Conservation (phyloP, 805 yeast genomes). For the Maudiozyma barnettii region DNA sequence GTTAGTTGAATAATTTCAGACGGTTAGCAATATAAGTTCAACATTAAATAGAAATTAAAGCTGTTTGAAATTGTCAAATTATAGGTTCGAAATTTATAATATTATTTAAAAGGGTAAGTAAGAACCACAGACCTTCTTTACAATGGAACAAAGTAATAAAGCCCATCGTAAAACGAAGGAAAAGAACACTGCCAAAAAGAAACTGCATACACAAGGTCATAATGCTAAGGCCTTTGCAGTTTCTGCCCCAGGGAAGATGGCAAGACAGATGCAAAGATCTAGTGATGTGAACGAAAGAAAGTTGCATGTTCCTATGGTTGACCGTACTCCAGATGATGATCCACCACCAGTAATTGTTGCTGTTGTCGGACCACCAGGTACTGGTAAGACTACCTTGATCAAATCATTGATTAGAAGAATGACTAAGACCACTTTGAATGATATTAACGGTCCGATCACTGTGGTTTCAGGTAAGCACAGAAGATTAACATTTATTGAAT, state of each 20-base stretch:
- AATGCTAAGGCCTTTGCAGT: conserved; percentile 81
- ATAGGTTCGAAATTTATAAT: too few relatives aligned
- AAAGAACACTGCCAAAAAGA: conserved; percentile 65
- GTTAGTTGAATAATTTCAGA: too few relatives aligned
- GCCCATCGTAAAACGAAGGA: conserved; percentile 61
- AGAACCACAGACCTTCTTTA: background rate
- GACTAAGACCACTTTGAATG: conserved; percentile 76
- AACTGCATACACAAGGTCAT: conserved; percentile 77
- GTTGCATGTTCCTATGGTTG: conserved; percentile 95
- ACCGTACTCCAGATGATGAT: conserved; percentile 92
- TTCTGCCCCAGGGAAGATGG: conserved; percentile 76
- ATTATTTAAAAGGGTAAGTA: too few relatives aligned
- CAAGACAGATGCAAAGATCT: conserved; percentile 72
- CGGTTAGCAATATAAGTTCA: too few relatives aligned
- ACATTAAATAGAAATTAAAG: too few relatives aligned
- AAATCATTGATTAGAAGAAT: conserved; percentile 79
- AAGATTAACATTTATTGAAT: conserved; percentile 86
- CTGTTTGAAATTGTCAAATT: too few relatives aligned
- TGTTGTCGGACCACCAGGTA: conserved; percentile 98
- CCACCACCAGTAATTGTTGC: conserved; percentile 96
- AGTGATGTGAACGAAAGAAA: conserved; percentile 74
- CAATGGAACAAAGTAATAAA: conserved; percentile 60
- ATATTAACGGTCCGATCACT: conserved; percentile 91
- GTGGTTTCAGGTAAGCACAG: conserved; percentile 93
- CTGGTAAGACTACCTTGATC: conserved; percentile 91